These are phyloP conservation scores for Cyberlindnera xishuangbannaensis DNA, from an alignment of 805 yeast genomes.

Conservation along the genomic window DNA sequence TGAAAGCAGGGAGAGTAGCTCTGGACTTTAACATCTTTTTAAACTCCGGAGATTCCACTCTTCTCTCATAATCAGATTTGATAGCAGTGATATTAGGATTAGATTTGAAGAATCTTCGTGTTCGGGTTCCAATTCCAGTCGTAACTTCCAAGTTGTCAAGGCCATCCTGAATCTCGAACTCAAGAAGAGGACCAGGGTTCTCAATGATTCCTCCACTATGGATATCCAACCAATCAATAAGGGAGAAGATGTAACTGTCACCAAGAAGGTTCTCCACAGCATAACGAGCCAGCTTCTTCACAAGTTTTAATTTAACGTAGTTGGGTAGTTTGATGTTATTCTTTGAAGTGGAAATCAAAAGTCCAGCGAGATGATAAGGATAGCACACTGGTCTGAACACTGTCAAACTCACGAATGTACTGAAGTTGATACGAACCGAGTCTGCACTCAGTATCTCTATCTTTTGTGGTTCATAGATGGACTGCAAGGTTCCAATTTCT, in stretches of 20 bases:
- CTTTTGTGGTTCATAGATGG: slow-evolving; percentile 42
- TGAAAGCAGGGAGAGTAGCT: slow-evolving; percentile 77
- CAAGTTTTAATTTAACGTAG: slow-evolving; percentile 58
- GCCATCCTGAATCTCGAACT: slow-evolving; percentile 10
- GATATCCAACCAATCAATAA: slow-evolving; percentile 76
- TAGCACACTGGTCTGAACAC: slow-evolving; percentile 47
- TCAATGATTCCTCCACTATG: slow-evolving; percentile 52
- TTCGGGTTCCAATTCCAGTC: slow-evolving; percentile 1
- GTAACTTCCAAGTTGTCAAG: slow-evolving; percentile 4
- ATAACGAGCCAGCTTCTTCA: slow-evolving; percentile 40
- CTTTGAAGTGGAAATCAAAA: slow-evolving; percentile 43
- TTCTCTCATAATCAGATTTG: slow-evolving; percentile 29
- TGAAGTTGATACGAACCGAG: slow-evolving; percentile 14
- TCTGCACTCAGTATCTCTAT: slow-evolving; percentile 25
- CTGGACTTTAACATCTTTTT: slow-evolving; percentile 41
- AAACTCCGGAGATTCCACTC: slow-evolving; percentile 31
- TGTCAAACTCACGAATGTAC: slow-evolving; percentile 27
- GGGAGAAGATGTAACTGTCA: slow-evolving; percentile 58
- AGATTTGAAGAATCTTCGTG: slow-evolving; percentile 15
- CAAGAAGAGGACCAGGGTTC: slow-evolving; percentile 68
- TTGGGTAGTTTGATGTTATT: slow-evolving; percentile 50
- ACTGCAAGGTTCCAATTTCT: slow-evolving; percentile 62
- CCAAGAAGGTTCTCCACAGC: slow-evolving; percentile 49
- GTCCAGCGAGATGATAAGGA: slow-evolving; percentile 67
- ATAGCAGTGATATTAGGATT: slow-evolving; percentile 30